Base-by-base conservation (phyloP, 768 basidiomycete genomes). In the Lactifluus subvellereus region DNA sequence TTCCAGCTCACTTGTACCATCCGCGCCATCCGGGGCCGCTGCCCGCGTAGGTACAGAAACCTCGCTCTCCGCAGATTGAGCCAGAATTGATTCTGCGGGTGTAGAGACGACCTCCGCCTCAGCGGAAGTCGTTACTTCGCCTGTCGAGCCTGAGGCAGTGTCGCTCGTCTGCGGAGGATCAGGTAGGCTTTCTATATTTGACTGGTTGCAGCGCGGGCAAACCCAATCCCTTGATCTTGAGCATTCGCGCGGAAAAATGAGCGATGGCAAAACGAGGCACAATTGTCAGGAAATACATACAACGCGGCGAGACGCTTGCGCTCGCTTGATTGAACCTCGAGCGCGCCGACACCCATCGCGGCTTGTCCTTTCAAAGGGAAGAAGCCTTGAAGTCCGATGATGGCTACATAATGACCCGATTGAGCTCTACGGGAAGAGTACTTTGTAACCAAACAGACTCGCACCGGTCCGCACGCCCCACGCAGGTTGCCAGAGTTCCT, bases 401-500 rank as follows among this genome's bases (percentile, higher is more conserved):
- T 93, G 40, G 92, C 91, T 91, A 65, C 16, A 6, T 33, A 5
- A 55, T 16, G 47, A 38, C 27, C 48, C 30, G 52, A 47, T 54
- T 40, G n/a, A 53, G 32, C 11, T n/a, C 16, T 8, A 27, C 10
- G 8, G 4, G 32, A 53, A 38, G 48, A n/a, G 2, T 9, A 6
- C 5, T 14, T 16, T 18, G 40, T 18, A 11, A 2, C 14, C 14
- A 43, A 18, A 18, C 2, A 22, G 13, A 48, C 6, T 70, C 80
- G 65, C 62, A 89, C 90, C 94, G 60, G 95, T 98, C 66, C 96
- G 84, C 20, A 98, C 91, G 59, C 96, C 96, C 96, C 96, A 98
- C 30, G 94, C 93, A 42, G 96, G 96, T 74, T 98, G 94, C 96
- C 96, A 98, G 37, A 91, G 80, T 68, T 98, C 96, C 74, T 94